These are phyloP conservation scores for Aschersonia sp. DNA, from an alignment of 2,329 filamentous ascomycete genomes.

Conservation along the genomic window DNA sequence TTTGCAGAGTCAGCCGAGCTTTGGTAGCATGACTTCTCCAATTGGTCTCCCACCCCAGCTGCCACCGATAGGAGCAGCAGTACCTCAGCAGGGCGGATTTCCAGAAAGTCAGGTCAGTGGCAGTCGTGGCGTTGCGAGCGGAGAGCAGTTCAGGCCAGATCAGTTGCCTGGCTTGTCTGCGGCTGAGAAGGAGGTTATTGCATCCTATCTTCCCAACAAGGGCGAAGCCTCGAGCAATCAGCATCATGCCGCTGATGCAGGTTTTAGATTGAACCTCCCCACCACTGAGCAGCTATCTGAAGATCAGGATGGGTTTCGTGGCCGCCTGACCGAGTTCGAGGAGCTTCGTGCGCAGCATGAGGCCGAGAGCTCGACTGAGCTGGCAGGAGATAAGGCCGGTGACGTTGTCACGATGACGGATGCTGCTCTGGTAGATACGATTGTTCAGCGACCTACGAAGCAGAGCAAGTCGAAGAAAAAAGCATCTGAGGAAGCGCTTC, in stretches of 20 bases:
- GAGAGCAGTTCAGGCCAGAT: slow-evolving; percentile 52
- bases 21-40: slow-evolving; percentile 86
- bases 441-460: slow-evolving; percentile 4
- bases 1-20: slow-evolving; percentile 92
- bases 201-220: slow-evolving; percentile 15
- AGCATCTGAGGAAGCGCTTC: slow-evolving; percentile 17
- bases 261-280: slow-evolving; percentile 30
- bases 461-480: slow-evolving; percentile 16
- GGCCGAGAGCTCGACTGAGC: slow-evolving; percentile 24
- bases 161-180: slow-evolving; percentile 52
- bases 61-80: slow-evolving; percentile 24
- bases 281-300: slow-evolving; percentile 32
- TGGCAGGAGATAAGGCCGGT: background rate
- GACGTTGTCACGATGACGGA: background rate
- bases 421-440: background rate
- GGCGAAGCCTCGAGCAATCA: slow-evolving; percentile 1
- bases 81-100: slow-evolving; percentile 37
- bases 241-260: slow-evolving; percentile 14
- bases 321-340: slow-evolving; percentile 74
- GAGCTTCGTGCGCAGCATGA: slow-evolving; percentile 62
- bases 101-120: slow-evolving; percentile 42
- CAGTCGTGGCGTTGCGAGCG: slow-evolving; percentile 15
- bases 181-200: slow-evolving; percentile 38
- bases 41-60: slow-evolving; percentile 38
- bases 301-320: slow-evolving; percentile 46